Evolutionary conservation across 495 filamentous ascomycete genomes (phyloP).

Genomic region (Hypoxylon subgilvum): DNA sequence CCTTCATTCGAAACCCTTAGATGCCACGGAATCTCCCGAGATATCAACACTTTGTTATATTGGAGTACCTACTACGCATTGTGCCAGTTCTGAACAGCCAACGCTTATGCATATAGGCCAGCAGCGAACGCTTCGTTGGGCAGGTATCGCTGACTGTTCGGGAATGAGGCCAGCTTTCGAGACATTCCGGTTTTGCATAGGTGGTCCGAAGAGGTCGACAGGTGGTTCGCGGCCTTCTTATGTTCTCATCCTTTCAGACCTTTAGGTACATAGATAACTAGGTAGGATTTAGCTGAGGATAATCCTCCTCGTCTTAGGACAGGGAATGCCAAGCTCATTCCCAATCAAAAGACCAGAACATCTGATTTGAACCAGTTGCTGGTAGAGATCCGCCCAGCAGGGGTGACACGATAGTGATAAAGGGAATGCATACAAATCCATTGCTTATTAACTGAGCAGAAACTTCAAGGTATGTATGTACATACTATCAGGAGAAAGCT

Average conservation of each 20-base stretch:
- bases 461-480: conserved; percentile 4
- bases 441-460: conserved; percentile 7
- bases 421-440: conserved; percentile 27
- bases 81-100: too few species aligned
- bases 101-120: not conserved
- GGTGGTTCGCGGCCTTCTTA: too few species aligned
- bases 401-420: conserved; percentile 29
- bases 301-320: too few species aligned
- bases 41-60: conserved; percentile 5
- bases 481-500: not conserved
- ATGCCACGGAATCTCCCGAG: conserved; percentile 23
- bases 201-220: too few species aligned
- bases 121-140: not conserved
- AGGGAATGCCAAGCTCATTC: too few species aligned
- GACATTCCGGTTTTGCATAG: too few species aligned
- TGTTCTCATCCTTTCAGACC: too few species aligned
- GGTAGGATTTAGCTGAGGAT: too few species aligned
- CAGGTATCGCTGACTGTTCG: not conserved
- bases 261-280: too few species aligned
- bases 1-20: conserved; percentile 17
- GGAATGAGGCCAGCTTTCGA: too few species aligned
- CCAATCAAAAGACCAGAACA: conserved; percentile 8
- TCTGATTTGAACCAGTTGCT: conserved; percentile 26
- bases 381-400: conserved; percentile 24
- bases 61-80: too few species aligned